Percentiles rank a stretch among this genome's conserved stretches.
phyloP scores from a whole-genome alignment of 2,329 filamentous ascomycete species.

The Thielaviopsis euricoi region DNA sequence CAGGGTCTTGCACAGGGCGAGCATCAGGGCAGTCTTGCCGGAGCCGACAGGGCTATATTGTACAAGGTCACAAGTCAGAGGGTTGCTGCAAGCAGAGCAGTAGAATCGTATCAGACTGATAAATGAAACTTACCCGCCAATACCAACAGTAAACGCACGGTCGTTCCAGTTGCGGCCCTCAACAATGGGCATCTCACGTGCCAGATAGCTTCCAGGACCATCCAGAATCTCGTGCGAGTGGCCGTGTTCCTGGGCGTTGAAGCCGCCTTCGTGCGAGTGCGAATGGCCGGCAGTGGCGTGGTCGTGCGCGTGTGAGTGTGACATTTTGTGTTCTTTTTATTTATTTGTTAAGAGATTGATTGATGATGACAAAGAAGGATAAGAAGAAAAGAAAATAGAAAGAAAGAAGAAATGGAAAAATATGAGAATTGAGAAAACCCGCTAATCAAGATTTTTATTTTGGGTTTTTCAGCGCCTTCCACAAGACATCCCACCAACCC shows the following conservation, averaged over 20 bases:
- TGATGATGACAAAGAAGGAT: background rate
- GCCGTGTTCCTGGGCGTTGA: slow-evolving; percentile 55
- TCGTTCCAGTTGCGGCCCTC: slow-evolving; percentile 79
- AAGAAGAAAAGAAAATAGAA: background rate
- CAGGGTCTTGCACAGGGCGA: slow-evolving; percentile 73
- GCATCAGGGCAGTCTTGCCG: slow-evolving; percentile 94
- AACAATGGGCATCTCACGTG: slow-evolving; percentile 83
- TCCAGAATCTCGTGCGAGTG: slow-evolving; percentile 93
- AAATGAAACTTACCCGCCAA: slow-evolving; percentile 58
- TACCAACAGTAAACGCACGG: slow-evolving; percentile 89
- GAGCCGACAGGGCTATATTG: slow-evolving; percentile 76
- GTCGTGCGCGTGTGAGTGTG: slow-evolving; percentile 8
- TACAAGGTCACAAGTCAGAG: too few species aligned
- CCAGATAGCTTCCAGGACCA: slow-evolving; percentile 77
- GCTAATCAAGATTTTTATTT: background rate
- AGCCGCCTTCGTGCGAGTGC: slow-evolving; percentile 36
- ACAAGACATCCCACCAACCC: too few species aligned
- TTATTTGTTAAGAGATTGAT: background rate
- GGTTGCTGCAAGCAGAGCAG: too few species aligned
- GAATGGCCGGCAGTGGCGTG: slow-evolving; percentile 15
- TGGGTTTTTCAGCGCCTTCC: background rate
- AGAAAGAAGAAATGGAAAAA: background rate
- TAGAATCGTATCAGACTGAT: too few species aligned
- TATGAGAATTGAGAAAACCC: background rate
- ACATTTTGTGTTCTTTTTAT: too few species aligned